Evolutionary conservation across 176 grass and related monocot species (phyloP).

Genomic region (Aegilops longissima): DNA sequence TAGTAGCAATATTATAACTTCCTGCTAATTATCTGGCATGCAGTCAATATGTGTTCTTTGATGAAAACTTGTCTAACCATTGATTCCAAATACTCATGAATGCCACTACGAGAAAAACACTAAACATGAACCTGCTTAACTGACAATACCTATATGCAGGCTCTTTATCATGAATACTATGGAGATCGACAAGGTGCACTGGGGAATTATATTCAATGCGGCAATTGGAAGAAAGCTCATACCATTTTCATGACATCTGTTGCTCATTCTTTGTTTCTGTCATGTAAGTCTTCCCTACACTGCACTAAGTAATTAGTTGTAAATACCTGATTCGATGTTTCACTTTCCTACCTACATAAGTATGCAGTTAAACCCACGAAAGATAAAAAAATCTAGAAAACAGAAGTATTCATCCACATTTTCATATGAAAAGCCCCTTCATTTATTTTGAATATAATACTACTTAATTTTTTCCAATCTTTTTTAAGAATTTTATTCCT

Average conservation of each 20-base stretch:
- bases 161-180: conserved; percentile 79
- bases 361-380: not conserved
- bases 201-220: conserved; percentile 78
- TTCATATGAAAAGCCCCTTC: no score
- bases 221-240: conserved; percentile 81
- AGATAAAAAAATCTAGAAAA: no score
- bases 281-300: conserved; percentile 58
- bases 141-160: conserved; percentile 51
- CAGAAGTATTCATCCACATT: no score
- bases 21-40: conserved; percentile 21
- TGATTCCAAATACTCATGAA: not conserved
- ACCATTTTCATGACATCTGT: conserved; percentile 84
- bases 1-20: conserved; percentile 29
- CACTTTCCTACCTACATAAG: not conserved
- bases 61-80: not conserved
- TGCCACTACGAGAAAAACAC: not conserved
- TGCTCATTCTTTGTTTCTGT: conserved; percentile 84
- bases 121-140: not conserved
- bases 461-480: no score
- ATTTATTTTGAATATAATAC: no score
- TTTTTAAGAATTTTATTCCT: no score
- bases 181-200: conserved; percentile 60
- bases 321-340: conserved; percentile 11
- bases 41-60: not conserved
- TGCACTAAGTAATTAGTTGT: not conserved